Evolutionary conservation across 345 rosid genomes (phyloP).

Genomic region (Arabidopsis thaliana): DNA sequence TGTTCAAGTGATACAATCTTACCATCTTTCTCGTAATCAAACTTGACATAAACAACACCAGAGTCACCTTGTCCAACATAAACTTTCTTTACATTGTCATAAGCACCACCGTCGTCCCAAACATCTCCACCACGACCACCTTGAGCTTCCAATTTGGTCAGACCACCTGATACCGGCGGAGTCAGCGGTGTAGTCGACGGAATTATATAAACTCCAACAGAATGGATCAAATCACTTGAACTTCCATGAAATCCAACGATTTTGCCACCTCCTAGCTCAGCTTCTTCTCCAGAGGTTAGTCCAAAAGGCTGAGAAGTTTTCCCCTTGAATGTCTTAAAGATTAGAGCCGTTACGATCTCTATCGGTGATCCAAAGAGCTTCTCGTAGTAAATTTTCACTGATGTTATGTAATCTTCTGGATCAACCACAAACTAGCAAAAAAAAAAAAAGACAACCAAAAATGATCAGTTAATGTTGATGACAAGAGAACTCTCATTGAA

Average conservation of each 20-base stretch:
- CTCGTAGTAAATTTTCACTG: slow-evolving; percentile 37
- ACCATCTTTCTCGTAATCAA: slow-evolving; percentile 45
- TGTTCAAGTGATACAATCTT: slow-evolving; percentile 41
- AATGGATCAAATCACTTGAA: slow-evolving; percentile 34
- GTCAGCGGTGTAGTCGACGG: slow-evolving; percentile 28
- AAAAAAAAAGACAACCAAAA: not conserved
- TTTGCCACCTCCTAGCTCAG: slow-evolving; percentile 37
- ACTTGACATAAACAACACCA: slow-evolving; percentile 42
- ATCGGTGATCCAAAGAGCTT: slow-evolving; percentile 25
- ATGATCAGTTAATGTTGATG: not conserved
- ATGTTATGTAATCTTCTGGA: slow-evolving; percentile 38
- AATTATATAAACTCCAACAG: slow-evolving; percentile 38
- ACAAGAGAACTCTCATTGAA: not conserved
- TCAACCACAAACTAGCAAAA: slow-evolving; percentile 39
- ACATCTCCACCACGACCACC: slow-evolving; percentile 45
- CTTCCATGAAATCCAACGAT: slow-evolving; percentile 47
- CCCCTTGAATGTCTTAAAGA: slow-evolving; percentile 39
- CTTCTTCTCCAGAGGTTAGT: slow-evolving; percentile 24
- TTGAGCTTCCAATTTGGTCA: slow-evolving; percentile 43
- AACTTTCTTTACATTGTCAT: slow-evolving; percentile 44
- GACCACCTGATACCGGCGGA: slow-evolving; percentile 31
- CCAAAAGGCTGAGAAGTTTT: slow-evolving; percentile 41
- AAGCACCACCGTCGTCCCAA: slow-evolving; percentile 48
- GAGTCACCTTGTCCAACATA: slow-evolving; percentile 48
- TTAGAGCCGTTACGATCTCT: slow-evolving; percentile 33